Evolutionary conservation across 306 rosid species (phyloP), one percentile per base, ranked within the genome.

Genomic region (Prinsepia uniflora): DNA sequence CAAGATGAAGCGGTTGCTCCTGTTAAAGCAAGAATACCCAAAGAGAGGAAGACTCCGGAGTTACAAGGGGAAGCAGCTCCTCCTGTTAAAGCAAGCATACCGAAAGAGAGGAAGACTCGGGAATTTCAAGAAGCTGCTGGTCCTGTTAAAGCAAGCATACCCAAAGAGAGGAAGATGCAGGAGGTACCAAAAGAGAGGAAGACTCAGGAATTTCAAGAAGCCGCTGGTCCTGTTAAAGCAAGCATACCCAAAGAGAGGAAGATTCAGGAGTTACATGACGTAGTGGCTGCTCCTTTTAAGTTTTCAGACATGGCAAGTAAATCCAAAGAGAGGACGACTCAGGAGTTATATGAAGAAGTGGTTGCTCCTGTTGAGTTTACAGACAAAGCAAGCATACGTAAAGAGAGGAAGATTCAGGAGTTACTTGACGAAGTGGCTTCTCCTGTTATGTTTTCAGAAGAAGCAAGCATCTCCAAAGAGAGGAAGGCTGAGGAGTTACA

Each of bases 241-340:
- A 56, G n/a, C 83, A 73, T 62, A 75, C 58, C 34, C 9, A 75
- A 81, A 80, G 84, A 82, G 84, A 78, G 45, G 81, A 73, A 78
- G 68, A 56, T 50, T 58, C 64, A 48, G 73, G 81, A 72, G 75
- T 72, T 82, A 75, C 56, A 52, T 71, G 83, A 80, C 66, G 76
- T 81, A 72, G 70, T 54, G 61, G 81, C 79, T 18, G 6, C 20
- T 55, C 10, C 4, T 53, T 20, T 53, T 53, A 53, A 53, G 18
- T 17, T 7, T 53, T 19, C 57, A 53, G 57, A 53, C 24, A 76
- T 52, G 73, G 79, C 68, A 71, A 60, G n/a, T 81, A 71, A 58
- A 72, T 55, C 41, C 7, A 79, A 81, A 81, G 84, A 82, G 83
- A 78, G 45, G 80, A 77, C 75, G 65, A 55, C 58, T 58, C 61